A percentile compares a stretch with the other conserved stretches of the same genome.
Evolutionary conservation across 2,329 filamentous ascomycete genomes (phyloP).

Genomic region (Fusarium floridanum): DNA sequence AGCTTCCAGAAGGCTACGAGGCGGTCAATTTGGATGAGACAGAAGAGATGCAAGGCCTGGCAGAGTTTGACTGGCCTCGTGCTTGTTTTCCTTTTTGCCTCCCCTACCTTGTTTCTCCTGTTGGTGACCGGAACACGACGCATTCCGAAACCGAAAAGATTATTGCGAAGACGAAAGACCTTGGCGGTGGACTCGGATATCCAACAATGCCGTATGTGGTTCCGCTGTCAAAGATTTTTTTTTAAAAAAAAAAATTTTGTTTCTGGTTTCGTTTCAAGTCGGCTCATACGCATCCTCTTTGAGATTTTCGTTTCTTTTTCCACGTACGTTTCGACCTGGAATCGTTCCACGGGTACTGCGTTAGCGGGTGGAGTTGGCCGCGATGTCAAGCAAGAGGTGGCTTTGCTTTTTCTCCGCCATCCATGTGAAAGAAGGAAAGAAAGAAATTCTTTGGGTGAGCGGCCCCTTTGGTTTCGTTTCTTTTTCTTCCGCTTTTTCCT

Average conservation of each 20-base stretch:
- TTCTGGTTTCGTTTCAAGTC: conserved; percentile 38
- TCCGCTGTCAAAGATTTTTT: conserved; percentile 6
- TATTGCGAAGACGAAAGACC: not conserved
- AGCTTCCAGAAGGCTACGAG: conserved; percentile 36
- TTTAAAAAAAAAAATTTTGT: not conserved
- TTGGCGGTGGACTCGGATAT: not conserved
- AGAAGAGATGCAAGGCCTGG: conserved; percentile 8
- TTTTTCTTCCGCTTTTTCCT: not conserved
- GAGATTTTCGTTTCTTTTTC: conserved; percentile 35
- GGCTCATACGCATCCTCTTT: conserved; percentile 28
- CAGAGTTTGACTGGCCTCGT: not conserved
- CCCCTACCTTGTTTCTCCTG: conserved; percentile 4
- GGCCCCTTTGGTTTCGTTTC: conserved; percentile 11
- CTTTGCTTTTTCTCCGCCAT: conserved; percentile 35
- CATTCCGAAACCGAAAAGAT: not conserved
- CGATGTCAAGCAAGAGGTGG: conserved; percentile 20
- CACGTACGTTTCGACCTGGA: conserved; percentile 40
- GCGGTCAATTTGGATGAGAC: conserved; percentile 23
- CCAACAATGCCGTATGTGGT: not conserved
- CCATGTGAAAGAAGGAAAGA: not conserved
- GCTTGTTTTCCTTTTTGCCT: conserved; percentile 3
- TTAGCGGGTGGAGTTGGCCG: conserved; percentile 26
- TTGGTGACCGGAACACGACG: not conserved
- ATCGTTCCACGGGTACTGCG: conserved; percentile 40
- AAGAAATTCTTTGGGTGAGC: conserved; percentile 13